Base-by-base conservation (phyloP, 2,329 filamentous ascomycete species). In the Polytolypa hystricis region DNA sequence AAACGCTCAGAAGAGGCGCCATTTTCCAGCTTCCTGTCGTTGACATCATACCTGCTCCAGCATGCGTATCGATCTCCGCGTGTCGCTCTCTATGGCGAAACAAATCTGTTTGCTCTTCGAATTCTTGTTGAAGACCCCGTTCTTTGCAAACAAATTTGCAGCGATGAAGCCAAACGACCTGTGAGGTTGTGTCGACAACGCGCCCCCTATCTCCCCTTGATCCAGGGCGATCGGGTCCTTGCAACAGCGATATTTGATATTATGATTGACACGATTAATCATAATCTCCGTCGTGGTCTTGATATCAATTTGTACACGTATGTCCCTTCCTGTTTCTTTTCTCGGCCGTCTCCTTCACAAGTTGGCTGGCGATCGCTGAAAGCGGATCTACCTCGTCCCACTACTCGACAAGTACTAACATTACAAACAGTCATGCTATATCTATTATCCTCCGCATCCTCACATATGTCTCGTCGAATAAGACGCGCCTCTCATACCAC, bases 11-110 rank as follows among this genome's bases (percentile, higher is more conserved):
- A 74, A 30, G 79, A 89, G 50, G 73, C 79, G 1, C 82, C 87
- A 0, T 79, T 98, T 44, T 77, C 81, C 31, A 79, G 75, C 47
- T 93, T 89, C 53, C 65, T 96, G 18, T 96, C 89, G 0, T 69
- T 94, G 29, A 83, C 84, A 3, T 96, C 89, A 2, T 98, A 98
- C 59, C 72, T 96, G 20, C 74, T 93, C 33, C 87, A 95, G 49
- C 89, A 98, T 61, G 87, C 91, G 2, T 82, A 95, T 58, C 76
- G 91, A 14, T 93, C 85, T 3, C 58, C 70, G 19, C 74, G 91
- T 44, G 77, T 84, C 9, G 76, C 84, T 1, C 71, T 84, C 43
- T 98, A 98, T 58, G 79, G 84, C 2, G 80, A 93, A 49, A 70
- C 94, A 16, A 87, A 80, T 49, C 71, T 96, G 11, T 81, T 93